Evolutionary conservation across 2,329 filamentous ascomycete species (phyloP).

Genomic region (Penicillium janthinellum): DNA sequence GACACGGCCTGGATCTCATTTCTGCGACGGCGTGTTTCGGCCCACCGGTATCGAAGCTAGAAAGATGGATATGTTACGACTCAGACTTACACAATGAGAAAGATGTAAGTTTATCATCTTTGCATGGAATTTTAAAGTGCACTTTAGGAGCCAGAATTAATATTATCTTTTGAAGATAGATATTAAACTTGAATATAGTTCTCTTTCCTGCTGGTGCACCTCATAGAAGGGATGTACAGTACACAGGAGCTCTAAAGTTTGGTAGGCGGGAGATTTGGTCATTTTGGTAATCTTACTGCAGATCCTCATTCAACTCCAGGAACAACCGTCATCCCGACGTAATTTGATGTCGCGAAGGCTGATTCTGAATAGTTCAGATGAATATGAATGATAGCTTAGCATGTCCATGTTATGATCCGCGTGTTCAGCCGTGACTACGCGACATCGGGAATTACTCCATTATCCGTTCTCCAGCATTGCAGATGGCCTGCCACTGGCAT

Average conservation of each 20-base stretch:
- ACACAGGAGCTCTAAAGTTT: not conserved
- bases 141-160: no score
- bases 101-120: not conserved
- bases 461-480: not conserved
- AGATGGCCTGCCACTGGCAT: not conserved
- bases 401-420: not conserved
- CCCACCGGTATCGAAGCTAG: constrained; percentile 10
- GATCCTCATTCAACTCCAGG: constrained; percentile 15
- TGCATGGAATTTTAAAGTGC: no score
- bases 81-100: not conserved
- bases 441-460: not conserved
- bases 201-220: not conserved
- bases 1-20: constrained; percentile 5
- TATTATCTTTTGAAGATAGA: not conserved
- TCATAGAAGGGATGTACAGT: not conserved
- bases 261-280: constrained; percentile 3
- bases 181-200: not conserved
- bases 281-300: constrained; percentile 6
- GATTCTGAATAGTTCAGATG: not conserved
- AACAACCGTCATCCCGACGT: constrained; percentile 3
- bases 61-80: not conserved
- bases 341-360: not conserved
- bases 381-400: not conserved
- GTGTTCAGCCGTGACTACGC: not conserved
- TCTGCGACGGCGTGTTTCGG: constrained; percentile 8